A percentile compares a stretch with the other conserved stretches of the same genome.
These are phyloP conservation scores for Penicillium antarcticum DNA, from an alignment of 495 filamentous ascomycete species.

Conservation along the genomic window DNA sequence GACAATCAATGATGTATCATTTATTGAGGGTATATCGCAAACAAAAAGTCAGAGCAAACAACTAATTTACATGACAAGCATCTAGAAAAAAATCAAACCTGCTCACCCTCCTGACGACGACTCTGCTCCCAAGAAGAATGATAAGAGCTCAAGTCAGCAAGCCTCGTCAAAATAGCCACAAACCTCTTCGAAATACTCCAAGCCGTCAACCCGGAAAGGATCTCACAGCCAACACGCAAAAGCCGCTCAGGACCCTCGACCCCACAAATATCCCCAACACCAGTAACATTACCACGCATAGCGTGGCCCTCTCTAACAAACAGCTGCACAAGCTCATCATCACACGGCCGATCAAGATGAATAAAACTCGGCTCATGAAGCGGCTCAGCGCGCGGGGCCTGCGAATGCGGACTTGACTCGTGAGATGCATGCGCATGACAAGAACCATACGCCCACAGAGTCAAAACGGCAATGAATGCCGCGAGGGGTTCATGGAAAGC, in stretches of 20 bases:
- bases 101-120: background rate
- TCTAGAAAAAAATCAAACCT: background rate
- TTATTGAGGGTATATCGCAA: background rate
- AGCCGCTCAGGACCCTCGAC: slow-evolving; percentile 40
- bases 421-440: slow-evolving; percentile 20
- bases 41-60: background rate
- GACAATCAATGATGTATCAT: background rate
- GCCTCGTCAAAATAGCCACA: slow-evolving; percentile 25
- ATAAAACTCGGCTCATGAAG: slow-evolving; percentile 34
- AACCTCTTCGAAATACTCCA: slow-evolving; percentile 40
- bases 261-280: slow-evolving; percentile 49
- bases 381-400: slow-evolving; percentile 3
- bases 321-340: slow-evolving; percentile 52
- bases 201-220: slow-evolving; percentile 30
- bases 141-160: slow-evolving; percentile 1
- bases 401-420: slow-evolving; percentile 6
- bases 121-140: background rate
- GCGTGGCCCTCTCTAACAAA: slow-evolving; percentile 47
- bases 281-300: slow-evolving; percentile 46
- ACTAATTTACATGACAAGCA: background rate
- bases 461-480: slow-evolving; percentile 45
- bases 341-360: slow-evolving; percentile 49
- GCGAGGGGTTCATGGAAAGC: slow-evolving; percentile 51
- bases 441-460: slow-evolving; percentile 51
- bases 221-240: slow-evolving; percentile 40